A percentile compares a stretch with the other conserved stretches of the same genome.
Conservation (phyloP, 352 stramenopile genomes). For the Nothophytophthora sp. region DNA sequence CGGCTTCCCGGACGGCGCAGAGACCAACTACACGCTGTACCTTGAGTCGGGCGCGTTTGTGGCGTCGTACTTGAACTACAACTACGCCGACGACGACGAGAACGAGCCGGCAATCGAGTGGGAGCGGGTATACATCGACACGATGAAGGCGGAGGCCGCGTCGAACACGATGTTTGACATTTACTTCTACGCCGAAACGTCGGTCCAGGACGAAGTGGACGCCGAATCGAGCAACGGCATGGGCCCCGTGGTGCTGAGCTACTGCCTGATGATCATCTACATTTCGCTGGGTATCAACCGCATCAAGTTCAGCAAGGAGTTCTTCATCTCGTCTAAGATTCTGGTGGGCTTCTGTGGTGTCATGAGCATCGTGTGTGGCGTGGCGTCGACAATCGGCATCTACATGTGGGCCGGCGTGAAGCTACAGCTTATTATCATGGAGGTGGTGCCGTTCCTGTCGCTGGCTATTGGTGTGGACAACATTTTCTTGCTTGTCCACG, state of each 20-base stretch:
- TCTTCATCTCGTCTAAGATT: constrained; percentile 65
- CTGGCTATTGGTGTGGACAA: constrained; percentile 73
- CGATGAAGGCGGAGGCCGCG: constrained; percentile 41
- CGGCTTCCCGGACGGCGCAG: constrained; percentile 45
- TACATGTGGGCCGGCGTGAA: constrained; percentile 65
- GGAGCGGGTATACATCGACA: constrained; percentile 62
- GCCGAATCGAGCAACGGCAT: constrained; percentile 53
- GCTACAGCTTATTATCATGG: constrained; percentile 72
- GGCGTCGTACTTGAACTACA: constrained; percentile 60
- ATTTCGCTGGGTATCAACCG: constrained; percentile 68
- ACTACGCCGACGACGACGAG: constrained; percentile 48
- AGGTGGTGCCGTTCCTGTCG: constrained; percentile 69
- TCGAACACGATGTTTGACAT: constrained; percentile 52
- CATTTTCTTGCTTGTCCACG: constrained; percentile 70
- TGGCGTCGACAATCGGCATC: constrained; percentile 58
- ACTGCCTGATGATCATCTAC: constrained; percentile 70
- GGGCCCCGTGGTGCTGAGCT: constrained; percentile 50
- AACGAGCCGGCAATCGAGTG: constrained; percentile 54
- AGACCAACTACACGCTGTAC: constrained; percentile 55
- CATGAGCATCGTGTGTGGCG: constrained; percentile 56
- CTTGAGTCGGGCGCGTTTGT: constrained; percentile 49
- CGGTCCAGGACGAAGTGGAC: constrained; percentile 61
- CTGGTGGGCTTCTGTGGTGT: constrained; percentile 56
- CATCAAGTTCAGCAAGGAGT: constrained; percentile 43
- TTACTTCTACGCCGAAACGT: constrained; percentile 62